Conservation (phyloP, 202 grass and related monocot genomes). For the Musa balbisiana region DNA sequence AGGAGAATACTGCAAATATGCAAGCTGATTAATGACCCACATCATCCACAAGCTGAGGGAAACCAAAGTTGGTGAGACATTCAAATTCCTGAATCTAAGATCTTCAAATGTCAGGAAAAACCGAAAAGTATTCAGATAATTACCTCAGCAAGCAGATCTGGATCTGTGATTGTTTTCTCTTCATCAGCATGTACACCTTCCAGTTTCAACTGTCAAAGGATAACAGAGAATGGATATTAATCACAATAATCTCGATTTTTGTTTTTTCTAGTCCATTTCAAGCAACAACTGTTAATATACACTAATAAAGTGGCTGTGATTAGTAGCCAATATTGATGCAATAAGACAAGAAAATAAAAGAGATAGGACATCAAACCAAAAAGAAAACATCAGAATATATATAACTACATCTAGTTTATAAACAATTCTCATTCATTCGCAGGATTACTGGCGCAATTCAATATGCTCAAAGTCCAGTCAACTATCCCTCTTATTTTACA, state of each 20-base stretch:
- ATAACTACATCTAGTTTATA: too few species aligned
- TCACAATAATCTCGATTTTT: not conserved
- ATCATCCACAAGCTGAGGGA: not conserved
- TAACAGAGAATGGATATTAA: not conserved
- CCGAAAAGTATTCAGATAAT: not conserved
- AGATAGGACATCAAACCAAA: not conserved
- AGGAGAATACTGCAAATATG: not conserved
- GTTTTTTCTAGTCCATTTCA: too few species aligned
- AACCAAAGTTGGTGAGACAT: not conserved
- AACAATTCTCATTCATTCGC: too few species aligned
- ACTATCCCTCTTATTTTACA: not conserved
- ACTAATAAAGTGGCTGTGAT: too few species aligned
- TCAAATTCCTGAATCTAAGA: not conserved
- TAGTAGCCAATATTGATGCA: too few species aligned
- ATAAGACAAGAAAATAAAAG: not conserved
- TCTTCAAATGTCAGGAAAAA: not conserved
- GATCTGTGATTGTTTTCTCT: conserved; percentile 74
- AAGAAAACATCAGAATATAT: not conserved
- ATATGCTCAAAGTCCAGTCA: not conserved
- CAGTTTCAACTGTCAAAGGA: conserved; percentile 59
- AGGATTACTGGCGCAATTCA: too few species aligned
- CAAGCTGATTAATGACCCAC: not conserved
- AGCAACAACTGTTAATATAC: too few species aligned
- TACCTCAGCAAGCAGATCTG: conserved; percentile 81
- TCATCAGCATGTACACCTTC: conserved; percentile 68